Base-by-base conservation (phyloP, 2,329 filamentous ascomycete genomes). In the Aspergillus flavus region DNA sequence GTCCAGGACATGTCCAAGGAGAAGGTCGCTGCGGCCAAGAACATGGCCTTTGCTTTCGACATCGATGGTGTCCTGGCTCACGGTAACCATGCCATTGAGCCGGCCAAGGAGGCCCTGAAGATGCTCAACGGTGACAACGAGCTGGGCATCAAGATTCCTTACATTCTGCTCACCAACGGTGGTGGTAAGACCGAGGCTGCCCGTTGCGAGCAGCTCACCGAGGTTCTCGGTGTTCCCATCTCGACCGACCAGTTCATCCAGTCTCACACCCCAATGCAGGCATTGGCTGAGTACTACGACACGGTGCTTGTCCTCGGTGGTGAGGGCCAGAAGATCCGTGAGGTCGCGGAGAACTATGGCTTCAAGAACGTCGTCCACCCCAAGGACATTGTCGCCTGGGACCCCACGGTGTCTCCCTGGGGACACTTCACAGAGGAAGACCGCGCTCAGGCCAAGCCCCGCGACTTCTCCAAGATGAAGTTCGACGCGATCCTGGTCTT, bases 41-140 rank as follows among this genome's bases (percentile, higher is more conserved):
- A 92, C 81, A 92, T 93, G 89, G 89, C 89, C 7, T 93, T 93
- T 68, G 91, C 89, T 71, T 94, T 93, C 73, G 80, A 82, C 65
- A 82, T 82, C 60, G 87, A 93, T 71, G 90, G 90, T 81, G 90
- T 93, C 63, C 83, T 92, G 28, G 89, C 91, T 61, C 89, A 91
- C 78, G 89, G 89, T 72, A 89, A 90, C 78, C 83, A 89, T 62
- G 79, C 90, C 63, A 91, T 92, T 66, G 87, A 88, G 48, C 85
- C 91, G 79, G 89, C 87, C 64, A 82, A 85, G 72, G 84, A 86
- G 62, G 87, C 86, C 16, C 85, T 91, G 45, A 86, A 89, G 75
- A 91, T 91, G 76, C 82, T 91, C 57, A 91, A 91, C 77, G 89
- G 89, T 11, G 88, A 91, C 79, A 91, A 91, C 78, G 88, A 92